Base-by-base conservation (phyloP, 2,329 filamentous ascomycete genomes). In the Trichoderma simmonsii region DNA sequence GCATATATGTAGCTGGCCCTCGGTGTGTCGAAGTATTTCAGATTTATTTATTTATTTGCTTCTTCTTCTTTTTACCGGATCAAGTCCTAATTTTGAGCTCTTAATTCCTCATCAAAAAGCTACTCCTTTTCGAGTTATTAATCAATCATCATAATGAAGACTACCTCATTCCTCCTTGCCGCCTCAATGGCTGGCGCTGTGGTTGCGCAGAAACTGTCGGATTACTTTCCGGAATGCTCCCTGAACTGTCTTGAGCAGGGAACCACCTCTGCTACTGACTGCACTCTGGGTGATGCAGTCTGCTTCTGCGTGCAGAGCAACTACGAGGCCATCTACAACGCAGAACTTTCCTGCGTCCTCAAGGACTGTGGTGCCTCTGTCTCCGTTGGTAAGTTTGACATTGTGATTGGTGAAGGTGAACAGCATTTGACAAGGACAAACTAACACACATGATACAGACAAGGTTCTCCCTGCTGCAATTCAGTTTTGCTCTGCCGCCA, bases 171-270 rank as follows among this genome's bases (percentile, higher is more conserved):
- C 67, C 59, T 77, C 36, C 30, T 76, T 51, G 61, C 77, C 12
- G 73, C 74, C 59, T 74, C 75, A 48, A 54, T 76, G 18, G 68
- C 75, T 21, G 73, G 73, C 60, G 72, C 75, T 28, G 77, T 75
- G 36, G 72, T 63, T 15, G 75, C 76, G 26, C 72, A 76, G 12
- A 70, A 73, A 28, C 70, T 64, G 24, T 48, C 71, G 34, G 76
- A 77, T 64, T 76, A 72, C 59, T 76, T 79, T 68, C 79, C 79
- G 39, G 67, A 76, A 56, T 81, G 79, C 72, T 75, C 78, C 15
- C 48, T 78, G n/a, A 56, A 76, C 24, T 81, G 79, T 68, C 75
- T 81, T 63, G 32, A 71, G 57, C 64, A 78, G 1, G 78, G 75
- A 32, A 77, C 75, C 39, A 26, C 72, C 24, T 65, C 73, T 15